phyloP scores from a whole-genome alignment of 192 early-diverging fungal species.

The Piromyces sp. region DNA sequence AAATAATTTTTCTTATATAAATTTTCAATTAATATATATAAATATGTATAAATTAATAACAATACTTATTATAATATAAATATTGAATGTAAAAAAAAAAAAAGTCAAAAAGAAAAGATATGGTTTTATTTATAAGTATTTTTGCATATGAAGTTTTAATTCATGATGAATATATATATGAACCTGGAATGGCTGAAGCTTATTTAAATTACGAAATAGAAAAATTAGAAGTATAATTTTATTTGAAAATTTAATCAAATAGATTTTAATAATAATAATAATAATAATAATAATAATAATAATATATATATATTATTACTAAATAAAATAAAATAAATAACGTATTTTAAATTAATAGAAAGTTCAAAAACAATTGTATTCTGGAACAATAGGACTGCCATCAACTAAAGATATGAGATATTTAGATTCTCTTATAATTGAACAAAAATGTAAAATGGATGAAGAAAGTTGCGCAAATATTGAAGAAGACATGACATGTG shows the following conservation, averaged over 20 bases:
- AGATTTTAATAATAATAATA: no score
- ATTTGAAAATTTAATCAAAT: no score
- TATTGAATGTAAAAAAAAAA: no score
- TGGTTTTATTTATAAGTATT: not conserved
- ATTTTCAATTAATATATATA: no score
- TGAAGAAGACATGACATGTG: not conserved
- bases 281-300: no score
- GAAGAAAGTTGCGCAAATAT: not conserved
- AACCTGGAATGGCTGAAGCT: not conserved
- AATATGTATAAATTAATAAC: no score
- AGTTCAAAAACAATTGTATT: not conserved
- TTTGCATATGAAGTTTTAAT: not conserved
- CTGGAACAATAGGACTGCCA: not conserved
- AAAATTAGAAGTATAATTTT: not conserved
- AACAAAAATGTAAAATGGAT: not conserved
- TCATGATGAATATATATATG: not conserved
- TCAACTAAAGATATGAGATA: not conserved
- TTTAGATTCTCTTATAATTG: not conserved
- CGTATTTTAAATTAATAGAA: no score
- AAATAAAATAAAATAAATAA: not conserved
- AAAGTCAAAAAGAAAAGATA: not conserved
- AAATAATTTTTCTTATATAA: no score
- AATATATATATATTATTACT: no score
- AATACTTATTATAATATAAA: no score
- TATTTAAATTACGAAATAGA: not conserved